These are phyloP conservation scores for Aureobasidium leucospermi DNA, from an alignment of 2,329 filamentous ascomycete genomes.

Conservation along the genomic window DNA sequence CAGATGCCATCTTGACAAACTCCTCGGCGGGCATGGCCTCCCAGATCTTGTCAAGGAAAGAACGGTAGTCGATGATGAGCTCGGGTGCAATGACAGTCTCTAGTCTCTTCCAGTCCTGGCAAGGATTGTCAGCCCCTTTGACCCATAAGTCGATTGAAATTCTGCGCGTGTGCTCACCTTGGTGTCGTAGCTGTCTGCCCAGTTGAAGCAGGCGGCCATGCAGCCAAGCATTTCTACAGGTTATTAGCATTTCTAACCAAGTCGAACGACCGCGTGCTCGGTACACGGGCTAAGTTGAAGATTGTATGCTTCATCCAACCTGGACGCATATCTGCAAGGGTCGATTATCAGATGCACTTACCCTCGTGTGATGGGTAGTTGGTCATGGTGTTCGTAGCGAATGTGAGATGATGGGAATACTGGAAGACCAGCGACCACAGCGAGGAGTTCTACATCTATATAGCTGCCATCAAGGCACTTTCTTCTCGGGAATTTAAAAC, in stretches of 20 bases:
- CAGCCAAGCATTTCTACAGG: constrained; percentile 31
- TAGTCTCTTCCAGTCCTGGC: constrained; percentile 51
- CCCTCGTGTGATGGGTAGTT: constrained; percentile 16
- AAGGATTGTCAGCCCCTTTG: not conserved
- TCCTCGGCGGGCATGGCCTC: constrained; percentile 49
- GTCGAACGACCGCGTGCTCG: not conserved
- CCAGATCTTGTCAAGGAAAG: constrained; percentile 48
- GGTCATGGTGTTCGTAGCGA: not conserved
- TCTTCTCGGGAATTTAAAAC: not conserved
- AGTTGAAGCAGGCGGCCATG: constrained; percentile 35
- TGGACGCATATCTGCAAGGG: not conserved
- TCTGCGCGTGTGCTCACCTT: constrained; percentile 34
- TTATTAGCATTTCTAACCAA: constrained; percentile 3
- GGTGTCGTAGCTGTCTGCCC: constrained; percentile 59
- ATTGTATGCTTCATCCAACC: not conserved
- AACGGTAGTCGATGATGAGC: constrained; percentile 60
- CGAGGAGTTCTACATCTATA: constrained; percentile 1
- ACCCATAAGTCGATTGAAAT: not conserved
- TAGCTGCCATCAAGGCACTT: not conserved
- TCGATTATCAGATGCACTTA: constrained; percentile 1
- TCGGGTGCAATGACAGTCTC: constrained; percentile 56
- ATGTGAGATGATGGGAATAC: not conserved
- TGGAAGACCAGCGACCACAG: not conserved
- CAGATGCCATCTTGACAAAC: constrained; percentile 47
- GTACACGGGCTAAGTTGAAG: not conserved